Base-by-base conservation (phyloP, 345 rosid species). In the Bruguiera gymnorhiza region DNA sequence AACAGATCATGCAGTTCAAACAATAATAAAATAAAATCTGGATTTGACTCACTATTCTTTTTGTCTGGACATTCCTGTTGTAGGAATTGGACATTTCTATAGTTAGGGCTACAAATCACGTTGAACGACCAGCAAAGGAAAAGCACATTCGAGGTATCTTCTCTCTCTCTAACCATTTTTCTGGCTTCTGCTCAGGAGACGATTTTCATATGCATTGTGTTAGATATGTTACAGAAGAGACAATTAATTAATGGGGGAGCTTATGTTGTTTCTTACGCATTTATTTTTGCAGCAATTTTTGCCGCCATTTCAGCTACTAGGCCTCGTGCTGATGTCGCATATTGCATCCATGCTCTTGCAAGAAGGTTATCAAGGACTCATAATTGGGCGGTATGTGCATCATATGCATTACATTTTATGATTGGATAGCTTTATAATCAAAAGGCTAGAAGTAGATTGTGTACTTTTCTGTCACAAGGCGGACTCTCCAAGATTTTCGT, bases 251-350 rank as follows among this genome's bases (percentile, higher is more conserved):
- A 71, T 56, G 36, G 6, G 54, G 59, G 26, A 55, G 13, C 68
- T 74, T 39, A 73, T 34, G 19, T 62, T 5, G 27, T 53, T 43
- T 66, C 6, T 18, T 59, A 27, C 70, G 13, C 65, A 8, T 66
- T 70, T 72, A 53, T 23, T 29, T 78, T 32, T 83, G 87, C 94
- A 95, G 99, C 96, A 73, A 82, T 95, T 75, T 95, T 95, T 56
- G 84, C 88, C 20, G 88, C 99, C 66, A 84, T 92, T 82, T 92
- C 99, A 21, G 97, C 97, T 43, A 95, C 99, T 27, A 88, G 97
- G 76, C 98, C 99, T 71, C 91, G 98, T 6, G 99, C 99, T 46
- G 98, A 95, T 87, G 99, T 95, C 43, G 98, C 99, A 8, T 95
- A 95, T 70, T 92, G 98, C 74, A 95, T 95, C 71, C 99, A 92